Evolutionary conservation across 2,329 filamentous ascomycete genomes (phyloP), one percentile per base, ranked within the genome.

Genomic region (Colletotrichum agaves): DNA sequence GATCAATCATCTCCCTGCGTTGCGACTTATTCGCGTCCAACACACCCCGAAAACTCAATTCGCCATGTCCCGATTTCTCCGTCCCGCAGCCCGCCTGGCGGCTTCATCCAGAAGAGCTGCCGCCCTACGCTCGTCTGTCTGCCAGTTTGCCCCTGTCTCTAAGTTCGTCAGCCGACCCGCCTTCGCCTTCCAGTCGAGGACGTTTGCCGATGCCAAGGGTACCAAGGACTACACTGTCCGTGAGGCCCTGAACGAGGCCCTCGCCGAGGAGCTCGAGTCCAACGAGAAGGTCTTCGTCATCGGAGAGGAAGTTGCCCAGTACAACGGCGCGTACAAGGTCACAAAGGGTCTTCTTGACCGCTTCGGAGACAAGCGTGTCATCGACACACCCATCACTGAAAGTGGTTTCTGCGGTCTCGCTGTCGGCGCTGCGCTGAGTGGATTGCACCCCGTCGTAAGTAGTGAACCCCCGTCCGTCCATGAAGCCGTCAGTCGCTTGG

Each of bases 261-360:
- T 99, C 78, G 94, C 94, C 53, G 96, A 99, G 86, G 96, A 99
- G 87, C 90, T 99, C 81, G 94, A 98, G 87, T 80, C 83, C 78
- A 97, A 99, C 83, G 87, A 91, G 72, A 98, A 98, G 87, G 94
- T 98, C 75, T 99, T 98, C 81, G 85, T 99, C 74, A 82, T 99
- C 67, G 96, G 96, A 76, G 96, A 99, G 87, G 96, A 99, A 85
- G 96, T 99, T 78, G 96, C 96, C 76, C 96, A 99, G 84, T 99
- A 99, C 87, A 99, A 99, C 82, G 96, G 96, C 87, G 95, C 95
- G 78, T 99, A 99, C 90, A 99, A 99, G 86, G 95, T 99, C 79
- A 99, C 96, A 77, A 98, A 97, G 87, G 96, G 96, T 74, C 89
- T 99, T 71, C 83, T 98, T 76, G 96, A 99, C 84, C 92, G 95